Percentiles rank a stretch among this genome's conserved stretches.
Conservation (phyloP, 352 stramenopile genomes). For the Globisporangium camurandrum region DNA sequence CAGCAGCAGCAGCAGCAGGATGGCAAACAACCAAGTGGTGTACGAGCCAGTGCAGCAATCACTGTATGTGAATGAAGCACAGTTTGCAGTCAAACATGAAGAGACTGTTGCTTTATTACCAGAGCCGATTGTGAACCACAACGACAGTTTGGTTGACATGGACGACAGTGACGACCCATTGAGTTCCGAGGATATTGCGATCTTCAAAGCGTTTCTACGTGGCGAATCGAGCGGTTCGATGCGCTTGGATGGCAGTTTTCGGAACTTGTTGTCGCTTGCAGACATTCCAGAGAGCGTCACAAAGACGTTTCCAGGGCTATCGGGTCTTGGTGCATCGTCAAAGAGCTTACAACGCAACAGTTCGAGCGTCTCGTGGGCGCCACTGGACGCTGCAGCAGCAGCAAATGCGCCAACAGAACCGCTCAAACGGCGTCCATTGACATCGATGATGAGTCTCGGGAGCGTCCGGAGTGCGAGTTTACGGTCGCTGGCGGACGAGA, state of each 20-base stretch:
- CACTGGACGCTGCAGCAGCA: conserved; percentile 13
- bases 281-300: conserved; percentile 14
- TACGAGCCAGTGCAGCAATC: too few species aligned
- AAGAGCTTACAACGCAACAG: conserved; percentile 7
- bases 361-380: conserved; percentile 13
- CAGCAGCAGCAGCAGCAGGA: background rate
- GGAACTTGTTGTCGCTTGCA: conserved; percentile 23
- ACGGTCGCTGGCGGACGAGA: conserved; percentile 38
- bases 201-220: conserved; percentile 51
- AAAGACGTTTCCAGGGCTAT: conserved; percentile 8
- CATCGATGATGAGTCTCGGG: conserved; percentile 50
- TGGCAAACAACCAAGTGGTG: conserved; percentile 3
- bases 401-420: conserved; percentile 1
- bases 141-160: too few species aligned
- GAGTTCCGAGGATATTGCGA: conserved; percentile 51
- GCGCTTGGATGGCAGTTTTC: conserved; percentile 18
- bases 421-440: conserved; percentile 17
- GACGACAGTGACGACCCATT: conserved; percentile 42
- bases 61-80: too few species aligned
- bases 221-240: conserved; percentile 42
- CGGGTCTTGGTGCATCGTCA: conserved; percentile 4
- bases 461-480: conserved; percentile 44
- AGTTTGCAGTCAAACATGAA: background rate
- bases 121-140: conserved; percentile 38
- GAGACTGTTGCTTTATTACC: conserved; percentile 9